A percentile compares a stretch with the other conserved stretches of the same genome.
phyloP scores from a whole-genome alignment of 2,329 filamentous ascomycete genomes.

The Penicillium janthinellum region DNA sequence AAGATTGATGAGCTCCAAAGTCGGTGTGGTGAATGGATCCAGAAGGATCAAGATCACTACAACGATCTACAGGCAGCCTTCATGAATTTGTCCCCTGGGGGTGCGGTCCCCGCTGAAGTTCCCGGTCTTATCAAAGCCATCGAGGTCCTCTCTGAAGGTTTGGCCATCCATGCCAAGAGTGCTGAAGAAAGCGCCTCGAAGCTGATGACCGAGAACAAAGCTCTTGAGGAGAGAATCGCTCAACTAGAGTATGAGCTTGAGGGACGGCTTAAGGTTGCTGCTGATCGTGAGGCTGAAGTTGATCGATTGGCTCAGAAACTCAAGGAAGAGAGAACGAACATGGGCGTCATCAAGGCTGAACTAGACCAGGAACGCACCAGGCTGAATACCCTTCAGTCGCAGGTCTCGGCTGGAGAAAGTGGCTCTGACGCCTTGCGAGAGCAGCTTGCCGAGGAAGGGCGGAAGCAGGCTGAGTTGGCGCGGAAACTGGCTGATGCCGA shows the following conservation, averaged over 20 bases:
- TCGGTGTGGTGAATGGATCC: constrained; percentile 55
- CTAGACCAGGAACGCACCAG: constrained; percentile 69
- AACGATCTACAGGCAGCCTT: constrained; percentile 62
- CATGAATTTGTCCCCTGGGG: constrained; percentile 58
- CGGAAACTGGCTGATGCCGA: constrained; percentile 74
- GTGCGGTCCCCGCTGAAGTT: constrained; percentile 58
- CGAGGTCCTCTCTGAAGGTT: constrained; percentile 58
- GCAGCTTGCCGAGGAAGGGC: constrained; percentile 74
- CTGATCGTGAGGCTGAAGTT: constrained; percentile 54
- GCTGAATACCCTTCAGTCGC: constrained; percentile 66
- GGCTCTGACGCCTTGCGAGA: constrained; percentile 78
- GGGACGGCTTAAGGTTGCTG: constrained; percentile 55
- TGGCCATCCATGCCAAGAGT: constrained; percentile 62
- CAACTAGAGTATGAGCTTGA: constrained; percentile 62
- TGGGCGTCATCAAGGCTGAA: constrained; percentile 51
- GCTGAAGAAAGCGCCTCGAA: constrained; percentile 62
- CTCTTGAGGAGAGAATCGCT: constrained; percentile 57
- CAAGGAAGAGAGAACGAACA: constrained; percentile 51
- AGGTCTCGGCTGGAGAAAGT: constrained; percentile 79
- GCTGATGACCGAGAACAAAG: constrained; percentile 65
- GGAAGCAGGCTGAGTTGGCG: constrained; percentile 65
- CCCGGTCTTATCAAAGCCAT: constrained; percentile 63
- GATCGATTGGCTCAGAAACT: constrained; percentile 59
- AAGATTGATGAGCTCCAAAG: constrained; percentile 53
- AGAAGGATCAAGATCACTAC: constrained; percentile 55